These are phyloP conservation scores for Cardiospermum halicacabum DNA, from an alignment of 345 rosid species.

Conservation along the genomic window DNA sequence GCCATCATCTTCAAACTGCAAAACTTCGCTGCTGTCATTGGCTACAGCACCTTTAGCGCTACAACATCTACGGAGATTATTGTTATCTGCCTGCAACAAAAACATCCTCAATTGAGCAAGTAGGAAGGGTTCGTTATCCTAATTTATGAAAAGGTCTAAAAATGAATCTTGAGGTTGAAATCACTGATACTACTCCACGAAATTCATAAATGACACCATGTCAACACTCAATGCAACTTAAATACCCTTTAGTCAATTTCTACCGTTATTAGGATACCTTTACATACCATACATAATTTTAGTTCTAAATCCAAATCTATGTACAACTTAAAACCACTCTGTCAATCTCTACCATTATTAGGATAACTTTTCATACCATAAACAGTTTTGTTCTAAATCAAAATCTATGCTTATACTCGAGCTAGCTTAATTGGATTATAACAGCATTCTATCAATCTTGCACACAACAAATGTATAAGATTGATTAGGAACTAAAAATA, in stretches of 20 bases:
- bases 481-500: neutral
- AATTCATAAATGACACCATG: neutral
- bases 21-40: conserved; percentile 24
- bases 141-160: neutral
- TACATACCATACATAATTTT: neutral
- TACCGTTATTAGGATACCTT: neutral
- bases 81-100: conserved; percentile 64
- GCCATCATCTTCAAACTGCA: conserved; percentile 25
- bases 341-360: neutral
- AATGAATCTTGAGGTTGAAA: neutral
- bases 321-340: neutral
- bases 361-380: neutral
- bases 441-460: neutral
- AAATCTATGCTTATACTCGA: neutral
- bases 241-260: neutral
- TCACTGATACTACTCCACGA: neutral
- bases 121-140: neutral
- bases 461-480: neutral
- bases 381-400: neutral
- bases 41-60: conserved; percentile 27
- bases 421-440: neutral
- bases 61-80: conserved; percentile 41
- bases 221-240: neutral
- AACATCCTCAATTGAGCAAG: conserved; percentile 7
- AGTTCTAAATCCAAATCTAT: neutral